Percentiles rank a stretch among this genome's conserved stretches.
Evolutionary conservation across 2,329 filamentous ascomycete genomes (phyloP).

Genomic region (Aspergillus alliaceus): DNA sequence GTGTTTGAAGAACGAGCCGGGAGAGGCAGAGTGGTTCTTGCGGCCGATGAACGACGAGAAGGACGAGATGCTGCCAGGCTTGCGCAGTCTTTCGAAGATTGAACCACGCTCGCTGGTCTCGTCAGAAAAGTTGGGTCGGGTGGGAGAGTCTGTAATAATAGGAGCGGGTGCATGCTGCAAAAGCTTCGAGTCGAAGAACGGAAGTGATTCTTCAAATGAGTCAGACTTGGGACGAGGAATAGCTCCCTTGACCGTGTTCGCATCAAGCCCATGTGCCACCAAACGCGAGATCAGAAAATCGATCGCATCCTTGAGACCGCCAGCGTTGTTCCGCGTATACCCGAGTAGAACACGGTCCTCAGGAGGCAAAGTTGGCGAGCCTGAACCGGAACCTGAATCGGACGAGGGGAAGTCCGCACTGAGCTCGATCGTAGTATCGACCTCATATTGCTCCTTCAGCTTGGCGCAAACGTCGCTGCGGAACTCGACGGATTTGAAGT

Average conservation of each 20-base stretch:
- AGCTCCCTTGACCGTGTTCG: constrained; percentile 83
- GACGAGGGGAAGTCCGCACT: constrained; percentile 28
- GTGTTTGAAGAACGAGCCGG: constrained; percentile 86
- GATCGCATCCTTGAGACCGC: constrained; percentile 90
- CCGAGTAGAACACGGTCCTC: constrained; percentile 65
- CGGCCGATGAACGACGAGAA: constrained; percentile 95
- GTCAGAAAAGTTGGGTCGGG: constrained; percentile 78
- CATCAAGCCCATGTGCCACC: constrained; percentile 84
- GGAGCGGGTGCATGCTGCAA: constrained; percentile 86
- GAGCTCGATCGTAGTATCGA: constrained; percentile 73
- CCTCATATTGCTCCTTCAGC: constrained; percentile 87
- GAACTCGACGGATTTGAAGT: constrained; percentile 80
- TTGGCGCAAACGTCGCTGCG: constrained; percentile 76
- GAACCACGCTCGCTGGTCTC: constrained; percentile 78
- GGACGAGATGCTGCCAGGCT: constrained; percentile 90
- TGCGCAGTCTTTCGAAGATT: constrained; percentile 88
- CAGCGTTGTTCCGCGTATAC: constrained; percentile 96
- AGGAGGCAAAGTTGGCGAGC: constrained; percentile 48
- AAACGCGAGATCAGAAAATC: constrained; percentile 88
- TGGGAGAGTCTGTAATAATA: constrained; percentile 81
- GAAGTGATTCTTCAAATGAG: constrained; percentile 94
- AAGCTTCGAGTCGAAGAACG: constrained; percentile 95
- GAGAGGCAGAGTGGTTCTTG: constrained; percentile 88
- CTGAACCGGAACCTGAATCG: constrained; percentile 34
- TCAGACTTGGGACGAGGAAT: constrained; percentile 98